Conservation (phyloP, 1,139 yeast genomes). For the Nakaseomyces sp. region DNA sequence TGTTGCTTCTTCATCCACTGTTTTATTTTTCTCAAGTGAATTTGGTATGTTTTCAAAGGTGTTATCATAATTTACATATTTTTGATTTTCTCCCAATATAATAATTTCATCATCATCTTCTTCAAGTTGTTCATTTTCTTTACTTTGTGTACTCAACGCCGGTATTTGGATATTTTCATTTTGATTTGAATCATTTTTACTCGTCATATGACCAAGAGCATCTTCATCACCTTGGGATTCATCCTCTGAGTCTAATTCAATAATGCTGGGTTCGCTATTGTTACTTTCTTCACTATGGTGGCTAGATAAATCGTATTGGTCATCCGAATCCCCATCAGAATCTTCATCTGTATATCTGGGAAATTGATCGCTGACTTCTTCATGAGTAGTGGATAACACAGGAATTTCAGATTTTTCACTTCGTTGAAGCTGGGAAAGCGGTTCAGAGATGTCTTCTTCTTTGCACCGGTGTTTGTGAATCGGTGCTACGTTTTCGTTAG, state of each 20-base stretch:
- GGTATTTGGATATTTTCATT: too few species aligned
- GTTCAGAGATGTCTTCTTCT: too few species aligned
- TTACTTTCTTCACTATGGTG: neutral
- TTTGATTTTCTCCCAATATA: neutral
- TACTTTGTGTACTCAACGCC: too few species aligned
- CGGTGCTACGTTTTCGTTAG: too few species aligned
- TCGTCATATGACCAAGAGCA: neutral
- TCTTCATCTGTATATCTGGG: conserved; percentile 1
- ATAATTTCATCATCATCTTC: conserved; percentile 3
- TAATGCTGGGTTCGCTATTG: neutral
- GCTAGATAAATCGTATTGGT: too few species aligned
- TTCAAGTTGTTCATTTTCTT: neutral
- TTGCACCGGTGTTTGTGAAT: too few species aligned
- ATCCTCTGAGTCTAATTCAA: neutral
- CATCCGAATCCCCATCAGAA: too few species aligned
- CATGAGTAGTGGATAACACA: neutral
- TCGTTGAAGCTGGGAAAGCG: neutral
- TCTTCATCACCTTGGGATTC: neutral
- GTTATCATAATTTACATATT: neutral
- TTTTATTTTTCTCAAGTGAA: too few species aligned
- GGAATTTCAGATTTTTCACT: neutral
- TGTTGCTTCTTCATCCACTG: neutral
- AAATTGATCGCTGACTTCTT: neutral
- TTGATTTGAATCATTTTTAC: neutral
- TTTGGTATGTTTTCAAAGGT: too few species aligned